Conservation (phyloP, 371 early-diverging fungal genomes). For the Saksenaea oblongispora region DNA sequence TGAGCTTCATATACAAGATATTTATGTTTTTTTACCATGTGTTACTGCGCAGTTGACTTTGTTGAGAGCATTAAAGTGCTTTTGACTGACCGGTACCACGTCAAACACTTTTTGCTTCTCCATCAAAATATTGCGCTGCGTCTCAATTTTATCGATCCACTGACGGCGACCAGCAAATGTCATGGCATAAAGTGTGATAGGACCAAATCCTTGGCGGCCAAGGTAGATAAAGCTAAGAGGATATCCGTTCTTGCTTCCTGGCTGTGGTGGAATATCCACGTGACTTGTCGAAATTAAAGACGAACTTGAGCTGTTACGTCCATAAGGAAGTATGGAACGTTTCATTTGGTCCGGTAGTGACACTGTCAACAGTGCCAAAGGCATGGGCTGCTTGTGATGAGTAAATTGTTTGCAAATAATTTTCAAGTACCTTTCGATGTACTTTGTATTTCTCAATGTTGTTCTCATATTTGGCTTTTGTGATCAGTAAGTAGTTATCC, state of each 20-base stretch:
- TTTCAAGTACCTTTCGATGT: constrained; percentile 33
- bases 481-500: constrained; percentile 84
- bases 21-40: constrained; percentile 21
- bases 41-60: constrained; percentile 29
- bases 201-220: constrained; percentile 63
- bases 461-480: constrained; percentile 54
- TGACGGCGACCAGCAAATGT: constrained; percentile 73
- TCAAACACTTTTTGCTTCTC: constrained; percentile 64
- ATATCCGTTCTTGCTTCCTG: constrained; percentile 33
- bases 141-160: constrained; percentile 83
- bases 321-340: constrained; percentile 39
- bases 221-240: constrained; percentile 75
- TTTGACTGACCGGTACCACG: constrained; percentile 31
- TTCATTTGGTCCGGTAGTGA: constrained; percentile 59
- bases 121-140: constrained; percentile 61
- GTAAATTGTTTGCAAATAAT: background rate
- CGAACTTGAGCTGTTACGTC: constrained; percentile 25
- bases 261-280: constrained; percentile 8
- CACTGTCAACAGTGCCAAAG: constrained; percentile 69
- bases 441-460: constrained; percentile 44
- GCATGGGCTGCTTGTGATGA: constrained; percentile 62
- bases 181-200: constrained; percentile 71
- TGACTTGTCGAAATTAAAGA: constrained; percentile 18
- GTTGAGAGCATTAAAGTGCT: constrained; percentile 28
- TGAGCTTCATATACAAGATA: background rate